These are phyloP conservation scores for Smallanthus sonchifolius DNA, from an alignment of 129 eudicot genomes.

Conservation along the genomic window DNA sequence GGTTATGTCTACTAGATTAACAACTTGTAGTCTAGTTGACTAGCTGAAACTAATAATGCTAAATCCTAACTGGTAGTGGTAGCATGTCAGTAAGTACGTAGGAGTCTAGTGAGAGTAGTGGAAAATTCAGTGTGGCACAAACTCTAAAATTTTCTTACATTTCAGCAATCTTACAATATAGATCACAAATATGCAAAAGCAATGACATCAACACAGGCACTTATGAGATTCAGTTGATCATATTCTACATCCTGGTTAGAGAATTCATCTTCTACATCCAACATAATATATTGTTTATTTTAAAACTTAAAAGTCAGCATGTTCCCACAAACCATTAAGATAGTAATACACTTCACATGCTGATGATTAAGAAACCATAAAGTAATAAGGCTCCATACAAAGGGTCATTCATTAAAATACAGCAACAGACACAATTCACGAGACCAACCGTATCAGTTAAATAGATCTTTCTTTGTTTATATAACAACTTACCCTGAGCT, in stretches of 20 bases:
- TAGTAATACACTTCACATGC: background rate
- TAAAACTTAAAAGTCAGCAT: too few species aligned
- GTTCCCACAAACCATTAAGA: background rate
- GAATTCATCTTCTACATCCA: too few species aligned
- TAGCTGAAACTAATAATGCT: too few species aligned
- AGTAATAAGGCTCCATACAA: background rate
- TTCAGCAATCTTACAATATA: background rate
- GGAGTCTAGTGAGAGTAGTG: too few species aligned
- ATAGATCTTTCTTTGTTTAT: background rate
- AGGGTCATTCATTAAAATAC: background rate
- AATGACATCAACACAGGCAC: background rate
- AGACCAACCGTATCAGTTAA: background rate
- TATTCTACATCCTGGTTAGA: too few species aligned
- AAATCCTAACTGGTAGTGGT: too few species aligned
- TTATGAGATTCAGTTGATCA: background rate
- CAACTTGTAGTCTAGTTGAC: too few species aligned
- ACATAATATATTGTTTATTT: too few species aligned
- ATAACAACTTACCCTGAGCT: slow-evolving; percentile 62
- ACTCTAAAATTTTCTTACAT: too few species aligned
- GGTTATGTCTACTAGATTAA: too few species aligned
- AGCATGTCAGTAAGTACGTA: too few species aligned
- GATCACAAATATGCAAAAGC: background rate
- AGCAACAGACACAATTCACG: background rate
- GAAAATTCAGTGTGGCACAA: too few species aligned
- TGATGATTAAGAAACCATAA: background rate